A percentile compares a stretch with the other conserved stretches of the same genome.
These are phyloP conservation scores for Ceratocystis papillata DNA, from an alignment of 2,329 filamentous ascomycete genomes.

Conservation along the genomic window DNA sequence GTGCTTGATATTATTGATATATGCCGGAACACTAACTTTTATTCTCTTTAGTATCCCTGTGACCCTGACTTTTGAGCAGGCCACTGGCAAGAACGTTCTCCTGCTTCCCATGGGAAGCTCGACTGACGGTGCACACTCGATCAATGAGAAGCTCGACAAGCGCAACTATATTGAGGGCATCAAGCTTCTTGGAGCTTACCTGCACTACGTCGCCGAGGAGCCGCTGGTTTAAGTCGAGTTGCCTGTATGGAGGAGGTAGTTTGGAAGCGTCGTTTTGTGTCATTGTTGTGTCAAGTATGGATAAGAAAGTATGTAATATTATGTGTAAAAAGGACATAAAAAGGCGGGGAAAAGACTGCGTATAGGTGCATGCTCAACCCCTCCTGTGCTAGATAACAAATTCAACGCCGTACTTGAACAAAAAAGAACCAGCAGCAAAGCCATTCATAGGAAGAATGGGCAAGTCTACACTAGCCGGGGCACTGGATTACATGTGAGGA, in stretches of 20 bases:
- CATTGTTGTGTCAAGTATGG: neutral
- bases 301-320: slow-evolving; percentile 1
- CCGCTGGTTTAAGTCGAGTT: slow-evolving; percentile 38
- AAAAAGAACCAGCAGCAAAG: neutral
- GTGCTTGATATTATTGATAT: too few species aligned
- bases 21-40: neutral
- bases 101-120: slow-evolving; percentile 94
- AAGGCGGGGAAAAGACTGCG: neutral
- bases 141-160: slow-evolving; percentile 97
- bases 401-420: slow-evolving; percentile 1
- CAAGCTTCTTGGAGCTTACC: slow-evolving; percentile 86
- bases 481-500: too few species aligned
- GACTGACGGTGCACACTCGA: slow-evolving; percentile 91
- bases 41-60: slow-evolving; percentile 67
- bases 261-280: neutral
- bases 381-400: neutral
- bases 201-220: slow-evolving; percentile 94
- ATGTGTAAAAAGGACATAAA: neutral
- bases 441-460: neutral
- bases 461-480: neutral
- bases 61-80: slow-evolving; percentile 93
- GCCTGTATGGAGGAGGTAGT: too few species aligned
- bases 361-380: neutral
- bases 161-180: slow-evolving; percentile 97
- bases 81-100: slow-evolving; percentile 94